Evolutionary conservation across 1,284 basidiomycete species (phyloP).

Genomic region (Boletus smithii): DNA sequence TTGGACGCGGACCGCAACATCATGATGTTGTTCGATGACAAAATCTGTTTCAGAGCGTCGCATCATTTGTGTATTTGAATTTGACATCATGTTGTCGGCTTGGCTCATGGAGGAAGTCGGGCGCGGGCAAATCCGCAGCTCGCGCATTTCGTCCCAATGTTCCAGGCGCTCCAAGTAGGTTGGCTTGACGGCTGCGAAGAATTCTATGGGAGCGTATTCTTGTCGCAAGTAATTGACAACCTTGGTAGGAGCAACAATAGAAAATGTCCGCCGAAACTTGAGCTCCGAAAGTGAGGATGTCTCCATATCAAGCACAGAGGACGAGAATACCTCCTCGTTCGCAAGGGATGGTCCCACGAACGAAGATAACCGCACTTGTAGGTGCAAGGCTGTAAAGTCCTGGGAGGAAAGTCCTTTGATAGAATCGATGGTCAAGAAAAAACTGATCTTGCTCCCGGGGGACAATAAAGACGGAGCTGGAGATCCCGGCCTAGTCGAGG

Average conservation of each 20-base stretch:
- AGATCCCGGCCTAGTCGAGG: constrained; percentile 67
- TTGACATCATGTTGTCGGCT: constrained; percentile 31
- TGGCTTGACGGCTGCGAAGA: constrained; percentile 78
- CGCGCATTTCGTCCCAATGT: constrained; percentile 87
- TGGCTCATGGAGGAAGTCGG: constrained; percentile 34
- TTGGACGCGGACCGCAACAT: constrained; percentile 83
- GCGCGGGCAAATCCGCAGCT: constrained; percentile 48
- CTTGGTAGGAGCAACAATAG: constrained; percentile 71
- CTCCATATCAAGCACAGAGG: constrained; percentile 71
- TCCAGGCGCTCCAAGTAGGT: constrained; percentile 86
- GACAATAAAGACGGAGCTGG: constrained; percentile 62
- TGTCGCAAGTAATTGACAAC: constrained; percentile 69
- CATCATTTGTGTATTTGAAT: constrained; percentile 62
- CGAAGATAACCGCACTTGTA: constrained; percentile 80
- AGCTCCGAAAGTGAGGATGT: constrained; percentile 70
- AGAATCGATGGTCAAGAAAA: constrained; percentile 79
- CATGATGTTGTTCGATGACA: constrained; percentile 84
- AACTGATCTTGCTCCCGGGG: constrained; percentile 74
- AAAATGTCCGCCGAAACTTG: constrained; percentile 77
- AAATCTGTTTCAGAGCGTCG: constrained; percentile 90
- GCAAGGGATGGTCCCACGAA: constrained; percentile 68
- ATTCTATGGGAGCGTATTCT: constrained; percentile 81
- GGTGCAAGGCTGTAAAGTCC: constrained; percentile 80
- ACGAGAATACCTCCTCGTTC: constrained; percentile 82
- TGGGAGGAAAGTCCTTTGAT: constrained; percentile 85